phyloP scores from a whole-genome alignment of 202 grass and related monocot genomes.

The Setaria viridis region DNA sequence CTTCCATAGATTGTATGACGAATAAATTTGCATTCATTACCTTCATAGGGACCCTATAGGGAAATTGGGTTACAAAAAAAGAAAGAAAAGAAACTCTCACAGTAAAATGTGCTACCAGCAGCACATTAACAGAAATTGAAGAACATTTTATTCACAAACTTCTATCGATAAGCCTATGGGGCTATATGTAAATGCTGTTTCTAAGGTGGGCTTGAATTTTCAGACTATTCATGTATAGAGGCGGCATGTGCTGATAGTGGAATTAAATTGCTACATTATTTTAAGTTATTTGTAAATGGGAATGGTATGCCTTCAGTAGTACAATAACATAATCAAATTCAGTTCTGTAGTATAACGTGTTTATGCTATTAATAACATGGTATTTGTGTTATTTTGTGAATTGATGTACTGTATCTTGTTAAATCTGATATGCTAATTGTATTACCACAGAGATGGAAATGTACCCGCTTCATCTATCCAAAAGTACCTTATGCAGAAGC shows the following conservation, averaged over 20 bases:
- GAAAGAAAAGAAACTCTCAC: neutral
- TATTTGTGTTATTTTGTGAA: conserved; percentile 22
- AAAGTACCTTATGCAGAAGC: conserved; percentile 79
- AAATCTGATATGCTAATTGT: conserved; percentile 24
- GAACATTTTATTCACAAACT: conserved; percentile 12
- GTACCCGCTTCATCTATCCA: conserved; percentile 76
- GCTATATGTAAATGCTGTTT: neutral
- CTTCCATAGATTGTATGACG: conserved; percentile 13
- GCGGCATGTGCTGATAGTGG: neutral
- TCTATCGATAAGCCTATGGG: neutral
- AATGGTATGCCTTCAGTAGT: neutral
- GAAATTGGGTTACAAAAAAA: neutral
- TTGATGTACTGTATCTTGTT: conserved; percentile 19
- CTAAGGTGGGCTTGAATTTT: neutral
- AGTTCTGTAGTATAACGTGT: conserved; percentile 4
- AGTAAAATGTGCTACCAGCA: conserved; percentile 17
- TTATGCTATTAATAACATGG: conserved; percentile 4
- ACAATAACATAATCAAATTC: neutral
- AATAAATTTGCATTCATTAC: neutral
- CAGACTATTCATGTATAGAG: conserved; percentile 2
- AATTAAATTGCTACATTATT: conserved; percentile 10
- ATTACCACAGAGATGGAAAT: conserved; percentile 65
- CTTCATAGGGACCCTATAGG: neutral
- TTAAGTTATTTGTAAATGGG: conserved; percentile 9
- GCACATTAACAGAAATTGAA: neutral